Evolutionary conservation across 2,329 filamentous ascomycete species (phyloP).

Genomic region (Penicillium sp.): DNA sequence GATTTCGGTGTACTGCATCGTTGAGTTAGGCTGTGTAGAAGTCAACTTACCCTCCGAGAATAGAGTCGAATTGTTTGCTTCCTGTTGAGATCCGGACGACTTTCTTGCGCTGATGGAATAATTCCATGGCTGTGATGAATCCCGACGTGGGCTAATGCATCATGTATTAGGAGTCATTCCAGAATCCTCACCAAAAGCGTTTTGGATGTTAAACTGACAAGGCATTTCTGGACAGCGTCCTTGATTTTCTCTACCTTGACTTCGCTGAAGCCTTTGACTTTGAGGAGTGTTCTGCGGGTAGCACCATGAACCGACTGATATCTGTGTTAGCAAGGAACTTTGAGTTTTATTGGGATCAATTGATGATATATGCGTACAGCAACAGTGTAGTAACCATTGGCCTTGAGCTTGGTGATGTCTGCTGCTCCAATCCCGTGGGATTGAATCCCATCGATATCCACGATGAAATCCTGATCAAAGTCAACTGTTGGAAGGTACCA

Average conservation of each 20-base stretch:
- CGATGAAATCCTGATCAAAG: conserved; percentile 54
- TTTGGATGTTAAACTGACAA: conserved; percentile 40
- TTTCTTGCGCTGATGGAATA: conserved; percentile 62
- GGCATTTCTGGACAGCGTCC: conserved; percentile 64
- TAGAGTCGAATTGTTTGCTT: conserved; percentile 67
- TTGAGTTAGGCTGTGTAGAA: neutral
- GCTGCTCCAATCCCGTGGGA: conserved; percentile 65
- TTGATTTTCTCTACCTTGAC: conserved; percentile 71
- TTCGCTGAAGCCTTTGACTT: conserved; percentile 71
- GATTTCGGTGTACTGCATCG: neutral
- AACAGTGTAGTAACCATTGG: conserved; percentile 64
- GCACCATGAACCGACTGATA: conserved; percentile 60
- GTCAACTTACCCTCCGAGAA: conserved; percentile 59
- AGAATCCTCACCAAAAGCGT: neutral
- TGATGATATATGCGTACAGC: conserved; percentile 48
- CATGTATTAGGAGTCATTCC: neutral
- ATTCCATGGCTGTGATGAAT: conserved; percentile 67
- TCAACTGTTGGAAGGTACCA: neutral
- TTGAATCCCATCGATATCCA: conserved; percentile 68
- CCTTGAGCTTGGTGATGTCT: conserved; percentile 67
- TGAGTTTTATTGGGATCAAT: neutral
- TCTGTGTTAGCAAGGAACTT: neutral
- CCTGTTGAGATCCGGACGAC: conserved; percentile 68
- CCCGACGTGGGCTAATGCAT: conserved; percentile 55
- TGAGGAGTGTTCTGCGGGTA: conserved; percentile 61